Percentiles rank a stretch among this genome's conserved stretches.
These are phyloP conservation scores for Hyphopichia wangnamkhiaoensis DNA, from an alignment of 1,139 yeast genomes.

Conservation along the genomic window DNA sequence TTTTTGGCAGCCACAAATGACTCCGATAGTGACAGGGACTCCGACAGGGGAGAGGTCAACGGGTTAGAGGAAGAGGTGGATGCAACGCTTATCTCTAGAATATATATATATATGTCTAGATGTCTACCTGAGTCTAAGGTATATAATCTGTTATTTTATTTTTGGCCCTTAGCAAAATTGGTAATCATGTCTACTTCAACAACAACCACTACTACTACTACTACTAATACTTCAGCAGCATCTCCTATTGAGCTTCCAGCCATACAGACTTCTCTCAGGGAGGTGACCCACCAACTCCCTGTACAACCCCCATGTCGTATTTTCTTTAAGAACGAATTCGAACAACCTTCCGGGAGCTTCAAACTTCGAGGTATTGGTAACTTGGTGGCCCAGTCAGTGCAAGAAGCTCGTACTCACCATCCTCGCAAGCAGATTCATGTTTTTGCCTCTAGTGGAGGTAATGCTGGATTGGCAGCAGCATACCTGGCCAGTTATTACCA, in stretches of 20 bases:
- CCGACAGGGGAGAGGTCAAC: too few species aligned
- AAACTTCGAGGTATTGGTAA: conserved; percentile 43
- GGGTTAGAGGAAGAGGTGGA: neutral
- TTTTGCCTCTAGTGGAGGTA: conserved; percentile 47
- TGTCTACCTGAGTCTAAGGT: too few species aligned
- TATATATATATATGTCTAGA: too few species aligned
- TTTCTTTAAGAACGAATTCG: conserved; percentile 38
- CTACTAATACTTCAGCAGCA: too few species aligned
- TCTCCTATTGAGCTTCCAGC: neutral
- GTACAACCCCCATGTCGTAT: conserved; percentile 27
- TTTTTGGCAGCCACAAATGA: conserved; percentile 1
- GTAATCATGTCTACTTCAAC: neutral
- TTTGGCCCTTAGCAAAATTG: neutral
- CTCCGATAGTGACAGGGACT: too few species aligned
- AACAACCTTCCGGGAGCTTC: conserved; percentile 45
- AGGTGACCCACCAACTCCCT: conserved; percentile 28
- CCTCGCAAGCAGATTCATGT: conserved; percentile 24
- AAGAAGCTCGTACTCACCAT: conserved; percentile 17
- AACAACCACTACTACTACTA: neutral
- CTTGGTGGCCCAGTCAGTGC: conserved; percentile 24
- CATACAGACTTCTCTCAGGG: conserved; percentile 26
- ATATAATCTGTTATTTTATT: too few species aligned
- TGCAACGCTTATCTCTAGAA: too few species aligned
- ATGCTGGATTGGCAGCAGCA: conserved; percentile 51
- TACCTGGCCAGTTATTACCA: conserved; percentile 29